Evolutionary conservation across 2,329 filamentous ascomycete species (phyloP).

Genomic region (Arachnomyces sp.): DNA sequence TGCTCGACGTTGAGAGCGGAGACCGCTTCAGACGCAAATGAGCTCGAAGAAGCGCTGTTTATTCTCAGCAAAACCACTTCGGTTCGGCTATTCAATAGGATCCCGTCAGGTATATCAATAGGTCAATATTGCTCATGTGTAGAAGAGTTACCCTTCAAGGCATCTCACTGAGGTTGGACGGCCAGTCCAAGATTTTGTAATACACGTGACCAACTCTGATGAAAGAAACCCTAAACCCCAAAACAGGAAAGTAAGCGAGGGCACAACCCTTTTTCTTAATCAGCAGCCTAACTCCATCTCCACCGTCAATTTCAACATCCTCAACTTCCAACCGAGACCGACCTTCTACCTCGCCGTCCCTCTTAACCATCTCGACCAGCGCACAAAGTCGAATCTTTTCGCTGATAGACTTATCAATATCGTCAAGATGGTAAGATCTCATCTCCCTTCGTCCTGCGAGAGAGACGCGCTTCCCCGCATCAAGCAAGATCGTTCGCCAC

Average conservation of each 20-base stretch:
- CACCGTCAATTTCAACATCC: conserved; percentile 29
- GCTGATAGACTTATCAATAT: conserved; percentile 34
- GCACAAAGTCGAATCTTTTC: conserved; percentile 23
- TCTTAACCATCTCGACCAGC: conserved; percentile 33
- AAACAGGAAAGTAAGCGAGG: conserved; percentile 31
- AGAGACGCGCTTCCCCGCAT: neutral
- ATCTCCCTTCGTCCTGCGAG: conserved; percentile 1
- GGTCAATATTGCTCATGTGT: no score
- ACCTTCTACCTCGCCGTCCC: conserved; percentile 9
- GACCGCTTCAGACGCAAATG: no score
- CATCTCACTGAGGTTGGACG: no score
- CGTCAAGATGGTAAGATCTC: conserved; percentile 37
- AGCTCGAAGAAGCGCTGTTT: no score
- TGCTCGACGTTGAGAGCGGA: no score
- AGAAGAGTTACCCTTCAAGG: no score
- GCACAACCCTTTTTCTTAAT: conserved; percentile 29
- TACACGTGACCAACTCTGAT: no score
- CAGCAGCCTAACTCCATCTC: conserved; percentile 16
- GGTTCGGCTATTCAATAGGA: no score
- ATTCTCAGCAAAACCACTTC: no score
- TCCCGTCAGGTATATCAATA: no score
- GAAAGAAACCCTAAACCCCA: conserved; percentile 8
- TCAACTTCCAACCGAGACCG: conserved; percentile 23
- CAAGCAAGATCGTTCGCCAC: neutral
- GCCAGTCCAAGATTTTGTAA: no score